Evolutionary conservation across 2,329 filamentous ascomycete genomes (phyloP), one percentile per base, ranked within the genome.

Genomic region (Diaporthe sp.): DNA sequence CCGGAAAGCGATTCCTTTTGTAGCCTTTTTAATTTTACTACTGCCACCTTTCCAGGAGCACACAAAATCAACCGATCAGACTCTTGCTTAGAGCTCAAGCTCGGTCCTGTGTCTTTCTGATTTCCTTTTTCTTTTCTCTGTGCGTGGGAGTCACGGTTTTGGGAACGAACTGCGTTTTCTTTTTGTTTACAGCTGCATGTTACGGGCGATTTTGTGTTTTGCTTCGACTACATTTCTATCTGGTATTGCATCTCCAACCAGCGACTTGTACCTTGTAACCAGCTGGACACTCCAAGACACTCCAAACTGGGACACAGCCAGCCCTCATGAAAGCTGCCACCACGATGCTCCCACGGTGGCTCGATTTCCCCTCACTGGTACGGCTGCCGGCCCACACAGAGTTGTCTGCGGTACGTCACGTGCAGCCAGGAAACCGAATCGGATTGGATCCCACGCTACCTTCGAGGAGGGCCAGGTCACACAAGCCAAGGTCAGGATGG

Each of bases 1-100:
- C 25, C 59, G 71, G 67, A 65, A 73, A 58, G 69, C 69, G 65
- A 72, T 76, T 76, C 62, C 74, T 61, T 77, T 77, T 77, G 75
- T 75, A 46, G 55, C 44, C n/a, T 58, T 68, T 70, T 58, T 65
- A 71, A 75, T 77, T 8, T 73, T 55, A 75, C 31, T 57, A 69
- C 61, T 58, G 37, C 58, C 44, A 71, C 59, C 42, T 44, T 42
- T 51, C 25, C 51, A 44, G 68, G 34, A 42, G 34, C 67, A 28
- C 62, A 58, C 37, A 74, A 62, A 74, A 62, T 28, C 44, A 67
- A 19, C 15, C 34, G 28, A 37, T 49, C 49, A 39, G 31, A 57
- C 57, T 65, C 51, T n/a, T 72, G 72, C 59, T 42, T 37, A 37
- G 46, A 42, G 34, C 51, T 55, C 22, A 57, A 13, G 15, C 37